Conservation (phyloP, 2,329 filamentous ascomycete species). For the Colletotrichum sansevieriae region DNA sequence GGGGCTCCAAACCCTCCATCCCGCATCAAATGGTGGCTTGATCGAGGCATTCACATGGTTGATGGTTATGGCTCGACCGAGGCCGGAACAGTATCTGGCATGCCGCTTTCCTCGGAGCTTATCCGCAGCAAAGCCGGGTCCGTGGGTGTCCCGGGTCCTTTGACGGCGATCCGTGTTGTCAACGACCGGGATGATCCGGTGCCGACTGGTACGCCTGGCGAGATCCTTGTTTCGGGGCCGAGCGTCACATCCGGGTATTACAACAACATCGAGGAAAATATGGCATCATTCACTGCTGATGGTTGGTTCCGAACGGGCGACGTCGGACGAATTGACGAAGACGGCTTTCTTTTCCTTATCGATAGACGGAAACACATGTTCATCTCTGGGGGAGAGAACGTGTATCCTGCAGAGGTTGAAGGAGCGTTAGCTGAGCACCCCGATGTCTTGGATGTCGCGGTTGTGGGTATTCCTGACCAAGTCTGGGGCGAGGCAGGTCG, state of each 20-base stretch:
- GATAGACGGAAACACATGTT: slow-evolving; percentile 38
- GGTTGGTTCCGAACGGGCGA: slow-evolving; percentile 42
- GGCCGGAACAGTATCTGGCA: slow-evolving; percentile 27
- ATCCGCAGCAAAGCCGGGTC: slow-evolving; percentile 32
- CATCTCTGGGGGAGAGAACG: slow-evolving; percentile 38
- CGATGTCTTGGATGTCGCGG: slow-evolving; percentile 18
- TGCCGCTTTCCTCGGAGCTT: slow-evolving; percentile 23
- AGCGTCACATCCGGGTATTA: slow-evolving; percentile 33
- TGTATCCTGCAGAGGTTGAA: slow-evolving; percentile 38
- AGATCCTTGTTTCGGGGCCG: slow-evolving; percentile 31
- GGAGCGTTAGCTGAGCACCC: slow-evolving; percentile 25
- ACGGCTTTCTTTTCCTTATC: slow-evolving; percentile 29
- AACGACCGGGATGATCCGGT: slow-evolving; percentile 24
- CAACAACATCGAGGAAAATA: slow-evolving; percentile 30
- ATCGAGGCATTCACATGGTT: slow-evolving; percentile 28
- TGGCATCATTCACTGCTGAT: slow-evolving; percentile 26
- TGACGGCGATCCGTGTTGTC: slow-evolving; percentile 32
- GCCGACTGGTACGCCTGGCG: slow-evolving; percentile 18
- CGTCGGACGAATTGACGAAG: slow-evolving; percentile 30
- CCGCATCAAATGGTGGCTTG: slow-evolving; percentile 33
- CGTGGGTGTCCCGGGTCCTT: slow-evolving; percentile 32
- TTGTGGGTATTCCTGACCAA: slow-evolving; percentile 28
- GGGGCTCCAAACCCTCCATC: slow-evolving; percentile 36
- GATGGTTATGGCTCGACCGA: slow-evolving; percentile 38
- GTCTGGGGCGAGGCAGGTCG: slow-evolving; percentile 37